These are phyloP conservation scores for Plantago elongata DNA, from an alignment of 257 asterid species.

Conservation along the genomic window DNA sequence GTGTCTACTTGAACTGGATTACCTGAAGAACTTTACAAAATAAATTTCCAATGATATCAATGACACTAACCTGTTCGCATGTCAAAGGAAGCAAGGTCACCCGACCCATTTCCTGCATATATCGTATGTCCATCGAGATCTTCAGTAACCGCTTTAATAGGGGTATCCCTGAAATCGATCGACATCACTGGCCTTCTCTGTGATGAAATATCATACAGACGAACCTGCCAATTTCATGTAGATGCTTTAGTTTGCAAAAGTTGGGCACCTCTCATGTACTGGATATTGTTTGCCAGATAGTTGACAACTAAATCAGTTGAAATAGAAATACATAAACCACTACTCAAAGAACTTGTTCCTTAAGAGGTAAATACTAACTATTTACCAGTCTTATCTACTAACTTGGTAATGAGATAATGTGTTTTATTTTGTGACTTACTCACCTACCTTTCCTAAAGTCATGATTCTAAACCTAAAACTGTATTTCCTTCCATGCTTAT, in stretches of 20 bases:
- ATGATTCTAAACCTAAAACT: neutral
- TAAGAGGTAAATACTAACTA: no score
- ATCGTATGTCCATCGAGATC: constrained; percentile 76
- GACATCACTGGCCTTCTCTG: constrained; percentile 89
- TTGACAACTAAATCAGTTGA: neutral
- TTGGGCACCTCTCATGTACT: constrained; percentile 3
- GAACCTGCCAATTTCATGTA: constrained; percentile 49
- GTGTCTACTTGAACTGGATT: neutral
- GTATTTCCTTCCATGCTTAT: neutral
- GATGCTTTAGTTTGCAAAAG: constrained; percentile 16
- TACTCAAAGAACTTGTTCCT: no score
- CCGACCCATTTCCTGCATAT: constrained; percentile 83
- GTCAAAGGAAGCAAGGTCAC: constrained; percentile 91
- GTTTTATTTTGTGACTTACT: neutral
- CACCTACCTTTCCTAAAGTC: neutral
- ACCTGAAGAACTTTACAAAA: neutral
- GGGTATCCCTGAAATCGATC: constrained; percentile 74
- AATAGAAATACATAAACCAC: no score
- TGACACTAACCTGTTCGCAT: constrained; percentile 66
- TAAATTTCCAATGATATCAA: neutral
- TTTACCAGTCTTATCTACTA: neutral
- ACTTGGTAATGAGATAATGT: neutral
- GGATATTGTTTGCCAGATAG: neutral
- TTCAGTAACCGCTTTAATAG: constrained; percentile 72
- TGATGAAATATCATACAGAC: constrained; percentile 85